These are phyloP conservation scores for Phytophthora ohioensis DNA, from an alignment of 352 stramenopile species.

Conservation along the genomic window DNA sequence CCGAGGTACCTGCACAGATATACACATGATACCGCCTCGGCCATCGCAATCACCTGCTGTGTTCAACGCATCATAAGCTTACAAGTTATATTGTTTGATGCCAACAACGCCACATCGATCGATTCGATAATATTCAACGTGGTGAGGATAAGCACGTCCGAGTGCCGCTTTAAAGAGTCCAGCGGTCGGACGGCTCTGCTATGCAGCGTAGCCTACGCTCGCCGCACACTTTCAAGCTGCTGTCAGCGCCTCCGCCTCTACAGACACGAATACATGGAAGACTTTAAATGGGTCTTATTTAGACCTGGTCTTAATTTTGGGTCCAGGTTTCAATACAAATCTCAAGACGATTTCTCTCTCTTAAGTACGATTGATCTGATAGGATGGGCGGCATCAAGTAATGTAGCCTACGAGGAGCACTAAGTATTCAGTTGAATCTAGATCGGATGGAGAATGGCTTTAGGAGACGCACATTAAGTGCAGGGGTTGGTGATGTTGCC, in stretches of 20 bases:
- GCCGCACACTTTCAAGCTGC: constrained; percentile 75
- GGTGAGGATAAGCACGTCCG: constrained; percentile 92
- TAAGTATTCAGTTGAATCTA: too few species aligned
- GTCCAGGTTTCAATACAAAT: too few species aligned
- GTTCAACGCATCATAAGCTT: constrained; percentile 46
- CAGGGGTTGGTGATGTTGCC: too few species aligned
- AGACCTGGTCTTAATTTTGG: too few species aligned
- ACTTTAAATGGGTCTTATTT: too few species aligned
- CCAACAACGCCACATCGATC: constrained; percentile 95
- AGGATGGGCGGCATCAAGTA: too few species aligned
- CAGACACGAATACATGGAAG: neutral
- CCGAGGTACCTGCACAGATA: constrained; percentile 62
- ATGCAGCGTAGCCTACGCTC: constrained; percentile 31
- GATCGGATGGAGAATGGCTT: too few species aligned
- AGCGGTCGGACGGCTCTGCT: constrained; percentile 92
- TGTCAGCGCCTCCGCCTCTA: constrained; percentile 93
- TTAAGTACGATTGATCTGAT: too few species aligned
- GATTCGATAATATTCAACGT: constrained; percentile 94
- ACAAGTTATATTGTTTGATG: constrained; percentile 68
- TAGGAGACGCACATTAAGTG: too few species aligned
- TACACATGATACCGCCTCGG: neutral
- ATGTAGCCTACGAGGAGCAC: too few species aligned
- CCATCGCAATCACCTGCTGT: neutral
- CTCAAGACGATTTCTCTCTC: too few species aligned
- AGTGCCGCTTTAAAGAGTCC: constrained; percentile 81